phyloP scores from a whole-genome alignment of 1,139 yeast species.

The Lodderomyces elongisporus region DNA sequence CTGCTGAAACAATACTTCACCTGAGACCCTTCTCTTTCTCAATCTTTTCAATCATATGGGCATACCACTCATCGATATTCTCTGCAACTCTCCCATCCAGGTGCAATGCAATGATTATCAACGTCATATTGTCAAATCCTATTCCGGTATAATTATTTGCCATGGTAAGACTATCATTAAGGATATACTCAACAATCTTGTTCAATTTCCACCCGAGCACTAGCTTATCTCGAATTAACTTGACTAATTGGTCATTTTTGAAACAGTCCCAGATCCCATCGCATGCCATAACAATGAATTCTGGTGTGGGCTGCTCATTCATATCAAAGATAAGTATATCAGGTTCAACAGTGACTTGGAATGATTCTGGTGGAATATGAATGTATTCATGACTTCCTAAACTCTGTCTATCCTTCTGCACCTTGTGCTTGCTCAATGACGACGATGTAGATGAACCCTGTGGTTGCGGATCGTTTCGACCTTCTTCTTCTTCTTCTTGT shows the following conservation, averaged over 20 bases:
- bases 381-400: conserved; percentile 12
- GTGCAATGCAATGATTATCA: conserved; percentile 60
- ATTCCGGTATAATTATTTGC: conserved; percentile 72
- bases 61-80: conserved; percentile 55
- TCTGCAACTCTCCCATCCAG: conserved; percentile 12
- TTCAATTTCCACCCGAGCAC: conserved; percentile 54
- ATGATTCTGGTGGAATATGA: conserved; percentile 37
- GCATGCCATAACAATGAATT: conserved; percentile 64
- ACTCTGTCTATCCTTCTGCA: too few relatives aligned
- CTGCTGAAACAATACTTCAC: too few relatives aligned
- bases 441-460: neutral
- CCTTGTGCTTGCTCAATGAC: neutral
- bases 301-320: conserved; percentile 36
- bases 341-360: conserved; percentile 66
- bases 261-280: conserved; percentile 83
- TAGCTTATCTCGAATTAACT: conserved; percentile 53
- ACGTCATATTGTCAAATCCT: conserved; percentile 79
- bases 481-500: neutral
- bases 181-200: conserved; percentile 51
- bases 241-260: conserved; percentile 50
- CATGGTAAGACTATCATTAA: conserved; percentile 66
- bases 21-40: conserved; percentile 42
- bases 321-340: conserved; percentile 56
- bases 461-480: neutral
- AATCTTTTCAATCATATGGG: conserved; percentile 44